Evolutionary conservation across 768 basidiomycete genomes (phyloP).

Genomic region (Trametes cubensis): DNA sequence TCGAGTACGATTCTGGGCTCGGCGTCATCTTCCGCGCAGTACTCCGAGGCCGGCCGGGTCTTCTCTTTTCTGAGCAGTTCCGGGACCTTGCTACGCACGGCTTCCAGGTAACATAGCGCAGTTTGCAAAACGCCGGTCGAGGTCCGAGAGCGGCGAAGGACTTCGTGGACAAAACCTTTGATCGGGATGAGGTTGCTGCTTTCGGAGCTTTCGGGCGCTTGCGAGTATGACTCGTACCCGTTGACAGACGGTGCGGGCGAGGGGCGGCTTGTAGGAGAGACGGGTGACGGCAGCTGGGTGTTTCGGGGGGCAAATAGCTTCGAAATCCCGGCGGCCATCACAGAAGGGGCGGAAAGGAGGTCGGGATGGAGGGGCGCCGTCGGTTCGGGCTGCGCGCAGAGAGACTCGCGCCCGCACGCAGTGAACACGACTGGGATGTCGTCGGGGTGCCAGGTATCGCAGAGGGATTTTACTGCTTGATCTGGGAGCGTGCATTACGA

Average conservation of each 20-base stretch:
- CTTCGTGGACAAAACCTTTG: constrained; percentile 84
- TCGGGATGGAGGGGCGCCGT: constrained; percentile 15
- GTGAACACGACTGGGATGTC: constrained; percentile 65
- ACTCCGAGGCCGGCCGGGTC: constrained; percentile 43
- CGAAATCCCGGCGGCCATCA: constrained; percentile 14
- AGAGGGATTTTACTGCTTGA: constrained; percentile 76
- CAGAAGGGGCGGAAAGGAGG: neutral
- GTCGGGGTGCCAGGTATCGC: constrained; percentile 80
- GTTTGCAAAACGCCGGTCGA: constrained; percentile 84
- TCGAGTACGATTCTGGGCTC: constrained; percentile 20
- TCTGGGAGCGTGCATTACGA: constrained; percentile 45
- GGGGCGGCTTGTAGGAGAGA: constrained; percentile 50
- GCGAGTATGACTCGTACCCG: constrained; percentile 30
- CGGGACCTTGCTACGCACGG: constrained; percentile 71
- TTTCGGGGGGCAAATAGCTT: constrained; percentile 34
- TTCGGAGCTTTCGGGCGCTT: constrained; percentile 24
- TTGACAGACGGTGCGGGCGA: constrained; percentile 33
- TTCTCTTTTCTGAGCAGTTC: constrained; percentile 52
- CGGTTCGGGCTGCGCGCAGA: constrained; percentile 32
- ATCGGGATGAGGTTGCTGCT: constrained; percentile 52
- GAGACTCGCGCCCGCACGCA: constrained; percentile 21
- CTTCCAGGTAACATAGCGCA: constrained; percentile 86
- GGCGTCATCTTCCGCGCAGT: constrained; percentile 33
- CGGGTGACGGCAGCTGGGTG: constrained; percentile 54
- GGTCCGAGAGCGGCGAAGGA: constrained; percentile 83